phyloP scores from a whole-genome alignment of 148 eudicot species.

The Camellia sinensis region DNA sequence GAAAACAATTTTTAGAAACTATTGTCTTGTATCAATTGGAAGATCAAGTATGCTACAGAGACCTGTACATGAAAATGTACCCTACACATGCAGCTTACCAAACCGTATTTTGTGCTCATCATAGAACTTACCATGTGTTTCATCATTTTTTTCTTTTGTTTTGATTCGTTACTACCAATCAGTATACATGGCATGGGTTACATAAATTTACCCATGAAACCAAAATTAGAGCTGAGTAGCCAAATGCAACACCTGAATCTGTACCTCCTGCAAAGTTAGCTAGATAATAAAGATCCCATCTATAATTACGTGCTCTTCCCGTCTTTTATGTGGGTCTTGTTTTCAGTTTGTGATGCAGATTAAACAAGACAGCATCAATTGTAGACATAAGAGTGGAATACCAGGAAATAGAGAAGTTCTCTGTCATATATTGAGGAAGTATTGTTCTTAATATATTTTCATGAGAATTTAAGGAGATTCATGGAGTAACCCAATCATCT shows the following conservation, averaged over 20 bases:
- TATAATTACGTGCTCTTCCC: too few species aligned
- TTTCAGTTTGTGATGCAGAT: slow-evolving; percentile 35
- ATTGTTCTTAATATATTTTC: slow-evolving; percentile 16
- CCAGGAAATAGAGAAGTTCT: slow-evolving; percentile 51
- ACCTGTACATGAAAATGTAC: background rate
- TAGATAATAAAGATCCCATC: too few species aligned
- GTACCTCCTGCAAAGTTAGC: too few species aligned
- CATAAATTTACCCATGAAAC: background rate
- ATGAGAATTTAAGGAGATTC: background rate
- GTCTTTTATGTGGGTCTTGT: too few species aligned
- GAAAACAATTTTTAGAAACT: background rate
- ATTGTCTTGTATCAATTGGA: background rate
- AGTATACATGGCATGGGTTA: background rate
- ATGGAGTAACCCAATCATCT: slow-evolving; percentile 3
- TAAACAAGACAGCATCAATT: slow-evolving; percentile 34
- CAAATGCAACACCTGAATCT: too few species aligned
- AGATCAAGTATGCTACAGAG: background rate
- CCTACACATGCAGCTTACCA: background rate
- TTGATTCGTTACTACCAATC: background rate
- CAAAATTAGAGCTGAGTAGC: background rate
- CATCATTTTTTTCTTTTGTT: background rate
- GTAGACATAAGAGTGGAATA: slow-evolving; percentile 35
- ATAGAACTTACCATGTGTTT: too few species aligned
- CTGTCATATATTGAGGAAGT: slow-evolving; percentile 25
- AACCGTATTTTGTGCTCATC: too few species aligned